phyloP scores from a whole-genome alignment of 73 alveolate genomes.

The Paramecium tetraurelia region DNA sequence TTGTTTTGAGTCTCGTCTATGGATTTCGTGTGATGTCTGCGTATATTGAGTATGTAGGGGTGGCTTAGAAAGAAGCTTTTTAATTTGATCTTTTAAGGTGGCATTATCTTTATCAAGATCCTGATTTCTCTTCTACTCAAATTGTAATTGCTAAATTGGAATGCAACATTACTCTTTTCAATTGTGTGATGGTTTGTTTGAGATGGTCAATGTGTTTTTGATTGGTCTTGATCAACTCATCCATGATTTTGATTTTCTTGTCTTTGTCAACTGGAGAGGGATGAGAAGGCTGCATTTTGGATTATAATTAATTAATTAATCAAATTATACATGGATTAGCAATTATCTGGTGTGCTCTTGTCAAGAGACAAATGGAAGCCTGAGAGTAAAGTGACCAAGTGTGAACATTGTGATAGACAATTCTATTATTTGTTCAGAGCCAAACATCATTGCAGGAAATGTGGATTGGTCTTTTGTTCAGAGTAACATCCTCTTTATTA shows the following conservation, averaged over 20 bases:
- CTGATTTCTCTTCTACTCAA: conserved; percentile 11
- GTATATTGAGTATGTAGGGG: background rate
- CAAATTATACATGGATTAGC: background rate
- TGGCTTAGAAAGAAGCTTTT: background rate
- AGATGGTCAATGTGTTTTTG: conserved; percentile 33
- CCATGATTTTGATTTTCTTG: background rate
- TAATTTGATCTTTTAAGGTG: background rate
- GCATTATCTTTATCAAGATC: background rate
- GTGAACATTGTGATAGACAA: conserved; percentile 35
- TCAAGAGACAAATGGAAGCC: conserved; percentile 9
- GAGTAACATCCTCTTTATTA: background rate
- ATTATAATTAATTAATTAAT: background rate
- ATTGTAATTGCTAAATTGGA: background rate
- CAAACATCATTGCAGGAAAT: conserved; percentile 61
- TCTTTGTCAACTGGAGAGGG: conserved; percentile 43
- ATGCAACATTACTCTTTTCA: background rate
- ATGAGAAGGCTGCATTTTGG: background rate
- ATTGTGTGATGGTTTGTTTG: background rate
- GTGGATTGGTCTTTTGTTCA: conserved; percentile 55
- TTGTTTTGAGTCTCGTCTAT: background rate
- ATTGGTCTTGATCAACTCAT: conserved; percentile 19
- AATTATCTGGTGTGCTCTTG: background rate
- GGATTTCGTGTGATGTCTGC: background rate
- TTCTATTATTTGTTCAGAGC: conserved; percentile 33
- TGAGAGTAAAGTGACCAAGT: conserved; percentile 18